Conservation (phyloP, 148 eudicot genomes). For the Agrostemma githago region DNA sequence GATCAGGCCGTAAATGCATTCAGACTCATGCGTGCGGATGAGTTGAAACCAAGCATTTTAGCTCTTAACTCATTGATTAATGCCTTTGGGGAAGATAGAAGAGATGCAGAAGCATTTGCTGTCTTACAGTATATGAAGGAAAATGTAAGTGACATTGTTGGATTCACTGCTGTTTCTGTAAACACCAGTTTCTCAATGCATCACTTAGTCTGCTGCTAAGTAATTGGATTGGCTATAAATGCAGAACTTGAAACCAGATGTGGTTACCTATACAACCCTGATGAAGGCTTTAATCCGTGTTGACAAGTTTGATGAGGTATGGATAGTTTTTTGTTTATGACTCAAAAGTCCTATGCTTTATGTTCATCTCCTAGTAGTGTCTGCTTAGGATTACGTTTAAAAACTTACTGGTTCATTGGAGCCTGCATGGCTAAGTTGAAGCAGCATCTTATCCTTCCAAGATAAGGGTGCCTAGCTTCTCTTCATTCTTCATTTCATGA, state of each 20-base stretch:
- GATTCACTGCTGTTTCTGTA: not conserved
- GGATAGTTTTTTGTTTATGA: not conserved
- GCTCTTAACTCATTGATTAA: conserved; percentile 88
- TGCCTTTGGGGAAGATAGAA: conserved; percentile 92
- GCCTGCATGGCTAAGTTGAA: not conserved
- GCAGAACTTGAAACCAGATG: conserved; percentile 93
- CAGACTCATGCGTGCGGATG: conserved; percentile 83
- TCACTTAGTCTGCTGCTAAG: conserved; percentile 6
- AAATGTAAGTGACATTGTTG: conserved; percentile 43
- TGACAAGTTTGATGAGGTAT: conserved; percentile 79
- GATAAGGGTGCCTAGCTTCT: not conserved
- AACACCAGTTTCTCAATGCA: not conserved
- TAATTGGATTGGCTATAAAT: conserved; percentile 17
- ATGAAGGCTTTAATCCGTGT: conserved; percentile 88
- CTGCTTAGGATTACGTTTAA: not conserved
- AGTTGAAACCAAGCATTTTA: conserved; percentile 71
- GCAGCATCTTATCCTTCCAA: not conserved
- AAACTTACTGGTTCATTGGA: not conserved
- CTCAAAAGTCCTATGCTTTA: not conserved
- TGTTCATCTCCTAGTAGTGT: not conserved
- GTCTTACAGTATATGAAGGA: conserved; percentile 94
- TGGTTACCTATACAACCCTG: conserved; percentile 86
- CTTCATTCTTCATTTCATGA: not conserved
- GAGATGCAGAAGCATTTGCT: conserved; percentile 85
- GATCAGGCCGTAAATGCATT: conserved; percentile 89